Base-by-base conservation (phyloP, 192 early-diverging fungal species). In the Backusella liffmaniae region DNA sequence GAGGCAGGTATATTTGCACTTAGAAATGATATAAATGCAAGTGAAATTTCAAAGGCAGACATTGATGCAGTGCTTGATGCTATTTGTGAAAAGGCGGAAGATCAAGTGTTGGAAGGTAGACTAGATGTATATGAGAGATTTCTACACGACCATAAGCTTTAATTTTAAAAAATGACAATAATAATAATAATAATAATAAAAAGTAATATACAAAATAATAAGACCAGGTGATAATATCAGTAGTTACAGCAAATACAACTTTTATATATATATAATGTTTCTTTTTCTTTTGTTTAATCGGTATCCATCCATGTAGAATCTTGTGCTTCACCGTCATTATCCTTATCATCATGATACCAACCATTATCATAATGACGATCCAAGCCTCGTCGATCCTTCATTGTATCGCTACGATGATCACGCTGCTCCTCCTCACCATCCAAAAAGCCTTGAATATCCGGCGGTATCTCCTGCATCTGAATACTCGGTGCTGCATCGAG, bases 391-490 rank as follows among this genome's bases (percentile, higher is more conserved):
- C 7, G 36, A 73, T 83, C 82, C 67, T 79, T 66, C 44, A 76
- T 76, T n/a, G 77, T 46, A 74, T 86, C 85, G 73, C 86, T 82
- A 30, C 79, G 78, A 35, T 56, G 56, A 78, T 83, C 82, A 77
- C 81, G 62, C 49, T 79, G 66, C 83, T 91, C 88, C 21, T 88
- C 85, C 4, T 90, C 90, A 35, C 84, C 82, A 67, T 88, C 86
- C 62, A 88, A 69, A 23, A 83, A 87, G 16, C 83, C 85, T 56
- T 88, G 84, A 41, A 90, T 86, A 69, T 88, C 89, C 0, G 89
- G 92, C 29, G 94, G 92, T 36, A 92, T 87, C 82, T 92, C 94
- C 66, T 97, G 95, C 94, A 98, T 96, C 80, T 99, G 97, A 41
- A 99, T 95, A 59, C 93, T 94, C 1, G 98, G 98, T 9, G 97